phyloP scores from a whole-genome alignment of 495 filamentous ascomycete species.

The Penicillium flavigenum region DNA sequence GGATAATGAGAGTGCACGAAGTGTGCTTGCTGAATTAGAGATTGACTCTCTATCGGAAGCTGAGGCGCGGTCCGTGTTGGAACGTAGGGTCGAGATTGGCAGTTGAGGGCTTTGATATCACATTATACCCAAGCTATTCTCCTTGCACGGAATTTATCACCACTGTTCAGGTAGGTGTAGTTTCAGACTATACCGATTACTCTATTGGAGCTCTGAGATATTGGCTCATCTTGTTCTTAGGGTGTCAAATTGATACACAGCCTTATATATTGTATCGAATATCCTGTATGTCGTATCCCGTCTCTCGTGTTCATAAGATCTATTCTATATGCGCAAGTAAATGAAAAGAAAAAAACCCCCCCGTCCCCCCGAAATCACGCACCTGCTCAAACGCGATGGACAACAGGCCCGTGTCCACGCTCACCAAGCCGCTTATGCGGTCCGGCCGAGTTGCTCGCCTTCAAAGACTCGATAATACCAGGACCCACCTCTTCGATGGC shows the following conservation, averaged over 20 bases:
- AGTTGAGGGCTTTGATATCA: constrained; percentile 4
- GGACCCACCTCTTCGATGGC: constrained; percentile 67
- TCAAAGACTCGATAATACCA: constrained; percentile 43
- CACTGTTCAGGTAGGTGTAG: not conserved
- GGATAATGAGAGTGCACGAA: constrained; percentile 76
- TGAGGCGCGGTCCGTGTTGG: constrained; percentile 75
- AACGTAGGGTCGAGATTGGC: constrained; percentile 70
- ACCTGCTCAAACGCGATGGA: constrained; percentile 25
- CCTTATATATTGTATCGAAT: not conserved
- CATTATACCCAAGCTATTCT: not conserved
- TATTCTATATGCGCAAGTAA: constrained; percentile 4
- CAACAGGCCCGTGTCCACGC: constrained; percentile 39
- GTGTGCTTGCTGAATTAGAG: constrained; percentile 66
- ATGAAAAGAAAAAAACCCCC: not conserved
- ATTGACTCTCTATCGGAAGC: constrained; percentile 61
- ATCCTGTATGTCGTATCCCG: constrained; percentile 2
- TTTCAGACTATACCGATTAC: not conserved
- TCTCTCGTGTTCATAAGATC: not conserved
- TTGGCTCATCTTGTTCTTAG: not conserved
- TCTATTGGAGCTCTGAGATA: not conserved
- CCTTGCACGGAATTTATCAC: not conserved
- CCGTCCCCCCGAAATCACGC: not conserved
- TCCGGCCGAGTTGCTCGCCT: constrained; percentile 14
- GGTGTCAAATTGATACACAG: not conserved
- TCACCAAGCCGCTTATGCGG: constrained; percentile 31